phyloP scores from a whole-genome alignment of 768 basidiomycete species.

The Boletus rubropictus region DNA sequence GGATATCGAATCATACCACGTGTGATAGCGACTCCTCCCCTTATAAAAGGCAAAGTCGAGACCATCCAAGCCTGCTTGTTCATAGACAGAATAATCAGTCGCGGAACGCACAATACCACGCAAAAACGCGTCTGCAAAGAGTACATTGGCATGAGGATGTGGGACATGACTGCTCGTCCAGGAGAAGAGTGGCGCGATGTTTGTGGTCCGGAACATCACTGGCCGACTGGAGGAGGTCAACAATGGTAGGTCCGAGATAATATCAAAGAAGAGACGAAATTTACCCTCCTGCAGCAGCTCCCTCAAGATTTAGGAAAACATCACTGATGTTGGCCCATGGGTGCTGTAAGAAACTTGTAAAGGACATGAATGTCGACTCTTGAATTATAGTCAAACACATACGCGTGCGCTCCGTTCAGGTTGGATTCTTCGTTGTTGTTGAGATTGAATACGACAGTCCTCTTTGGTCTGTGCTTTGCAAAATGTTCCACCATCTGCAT shows the following conservation, averaged over 20 bases:
- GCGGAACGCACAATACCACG: conserved; percentile 58
- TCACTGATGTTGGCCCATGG: conserved; percentile 65
- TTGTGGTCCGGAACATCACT: conserved; percentile 68
- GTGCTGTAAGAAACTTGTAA: conserved; percentile 58
- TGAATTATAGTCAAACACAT: conserved; percentile 13
- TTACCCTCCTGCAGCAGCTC: conserved; percentile 73
- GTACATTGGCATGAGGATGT: conserved; percentile 68
- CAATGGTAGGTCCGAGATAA: not conserved
- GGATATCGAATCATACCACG: conserved; percentile 62
- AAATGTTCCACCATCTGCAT: conserved; percentile 60
- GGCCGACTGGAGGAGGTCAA: conserved; percentile 48
- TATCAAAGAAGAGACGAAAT: conserved; percentile 10
- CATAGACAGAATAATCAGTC: conserved; percentile 73
- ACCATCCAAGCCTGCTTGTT: conserved; percentile 52
- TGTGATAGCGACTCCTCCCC: conserved; percentile 72
- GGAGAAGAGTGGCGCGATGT: conserved; percentile 47
- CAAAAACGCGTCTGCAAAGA: conserved; percentile 65
- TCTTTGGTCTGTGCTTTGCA: conserved; percentile 41
- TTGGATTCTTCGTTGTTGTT: conserved; percentile 85
- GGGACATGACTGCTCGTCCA: conserved; percentile 44
- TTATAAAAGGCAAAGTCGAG: conserved; percentile 78
- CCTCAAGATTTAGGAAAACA: conserved; percentile 78
- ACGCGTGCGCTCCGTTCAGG: conserved; percentile 67
- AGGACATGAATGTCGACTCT: not conserved
- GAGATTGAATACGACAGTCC: conserved; percentile 74